phyloP scores from a whole-genome alignment of 441 rosid genomes.

The Geranium incanum region DNA sequence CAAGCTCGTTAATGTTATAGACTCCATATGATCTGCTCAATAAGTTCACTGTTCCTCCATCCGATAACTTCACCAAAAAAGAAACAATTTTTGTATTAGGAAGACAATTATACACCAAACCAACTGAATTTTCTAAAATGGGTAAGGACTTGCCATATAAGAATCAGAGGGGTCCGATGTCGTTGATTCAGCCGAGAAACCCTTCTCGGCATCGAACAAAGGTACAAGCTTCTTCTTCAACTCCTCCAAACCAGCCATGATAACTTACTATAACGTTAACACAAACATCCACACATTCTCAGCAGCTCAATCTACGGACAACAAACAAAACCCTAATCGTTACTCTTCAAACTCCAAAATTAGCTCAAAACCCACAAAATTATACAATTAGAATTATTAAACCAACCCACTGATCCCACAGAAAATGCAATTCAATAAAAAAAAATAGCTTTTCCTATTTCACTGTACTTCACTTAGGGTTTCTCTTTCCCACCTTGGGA shows the following conservation, averaged over 20 bases:
- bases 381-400: background rate
- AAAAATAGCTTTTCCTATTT: no score
- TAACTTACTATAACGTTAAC: constrained; percentile 20
- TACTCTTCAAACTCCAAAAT: background rate
- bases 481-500: no score
- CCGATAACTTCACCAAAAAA: constrained; percentile 55
- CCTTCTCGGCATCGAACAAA: constrained; percentile 86
- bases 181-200: constrained; percentile 62
- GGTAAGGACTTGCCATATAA: constrained; percentile 43
- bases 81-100: constrained; percentile 7
- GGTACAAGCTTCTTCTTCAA: constrained; percentile 78
- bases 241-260: constrained; percentile 88
- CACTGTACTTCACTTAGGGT: no score
- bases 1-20: constrained; percentile 83
- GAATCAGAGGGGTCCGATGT: constrained; percentile 56
- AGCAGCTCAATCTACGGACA: constrained; percentile 13
- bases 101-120: background rate
- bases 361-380: background rate
- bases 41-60: constrained; percentile 80
- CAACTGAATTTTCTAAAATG: background rate
- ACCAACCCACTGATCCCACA: background rate
- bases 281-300: constrained; percentile 10
- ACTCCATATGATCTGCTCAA: constrained; percentile 87
- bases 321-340: background rate
- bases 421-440: background rate